Evolutionary conservation across 2,329 filamentous ascomycete genomes (phyloP).

Genomic region (Fusarium metavorans): DNA sequence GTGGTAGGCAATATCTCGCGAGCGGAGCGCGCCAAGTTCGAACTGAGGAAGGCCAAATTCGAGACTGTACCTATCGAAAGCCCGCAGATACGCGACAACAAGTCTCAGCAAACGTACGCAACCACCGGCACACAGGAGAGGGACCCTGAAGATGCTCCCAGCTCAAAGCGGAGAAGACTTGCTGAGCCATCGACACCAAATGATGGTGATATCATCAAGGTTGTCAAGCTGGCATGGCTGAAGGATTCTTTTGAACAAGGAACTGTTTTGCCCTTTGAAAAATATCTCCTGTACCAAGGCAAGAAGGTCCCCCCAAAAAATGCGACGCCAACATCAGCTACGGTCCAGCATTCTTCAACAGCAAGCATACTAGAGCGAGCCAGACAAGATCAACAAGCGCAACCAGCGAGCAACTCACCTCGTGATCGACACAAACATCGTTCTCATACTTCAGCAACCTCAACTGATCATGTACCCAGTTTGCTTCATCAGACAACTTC

Average conservation of each 20-base stretch:
- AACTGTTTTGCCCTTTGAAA: conserved; percentile 58
- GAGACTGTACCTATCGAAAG: conserved; percentile 58
- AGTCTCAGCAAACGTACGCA: neutral
- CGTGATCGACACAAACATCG: conserved; percentile 16
- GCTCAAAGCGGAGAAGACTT: conserved; percentile 37
- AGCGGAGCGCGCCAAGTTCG: conserved; percentile 78
- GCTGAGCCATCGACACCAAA: neutral
- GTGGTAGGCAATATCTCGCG: conserved; percentile 80
- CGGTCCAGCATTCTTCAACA: conserved; percentile 12
- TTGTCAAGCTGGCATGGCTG: conserved; percentile 72
- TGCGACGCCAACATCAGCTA: neutral
- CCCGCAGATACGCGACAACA: neutral
- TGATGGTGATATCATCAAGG: conserved; percentile 56
- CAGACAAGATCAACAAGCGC: conserved; percentile 23
- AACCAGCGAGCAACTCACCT: conserved; percentile 15
- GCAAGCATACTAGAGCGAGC: conserved; percentile 39
- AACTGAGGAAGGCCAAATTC: conserved; percentile 77
- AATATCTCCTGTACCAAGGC: conserved; percentile 69
- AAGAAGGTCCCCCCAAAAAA: conserved; percentile 42
- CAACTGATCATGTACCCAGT: conserved; percentile 41
- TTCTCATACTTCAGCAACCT: conserved; percentile 4
- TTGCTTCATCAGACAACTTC: conserved; percentile 80
- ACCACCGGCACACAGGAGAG: neutral
- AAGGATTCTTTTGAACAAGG: conserved; percentile 62
- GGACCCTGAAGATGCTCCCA: conserved; percentile 10